Base-by-base conservation (phyloP, 352 stramenopile genomes). In the Lagenidium giganteum region DNA sequence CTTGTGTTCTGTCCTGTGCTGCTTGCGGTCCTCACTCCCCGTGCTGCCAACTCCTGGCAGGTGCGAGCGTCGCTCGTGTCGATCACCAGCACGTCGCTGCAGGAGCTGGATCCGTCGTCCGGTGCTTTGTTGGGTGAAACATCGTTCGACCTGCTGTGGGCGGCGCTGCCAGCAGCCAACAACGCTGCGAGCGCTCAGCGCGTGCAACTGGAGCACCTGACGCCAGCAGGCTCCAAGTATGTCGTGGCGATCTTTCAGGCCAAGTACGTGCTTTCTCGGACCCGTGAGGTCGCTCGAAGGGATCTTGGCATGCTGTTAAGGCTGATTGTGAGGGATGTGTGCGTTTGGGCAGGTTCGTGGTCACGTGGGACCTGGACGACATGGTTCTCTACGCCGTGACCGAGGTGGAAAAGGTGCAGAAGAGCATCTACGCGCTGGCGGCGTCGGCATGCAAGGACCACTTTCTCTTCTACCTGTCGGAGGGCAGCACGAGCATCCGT, bases 401-500 rank as follows among this genome's bases (percentile, higher is more conserved):
- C 3, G 76, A 92, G 27, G 42, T 86, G 5, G 73, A 87, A 20
- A 83, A 83, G 38, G 43, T 71, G 20, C 67, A 76, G 21, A 83
- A 84, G 59, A 59, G 66, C 22, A 73, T 87, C 38, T 61, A 52
- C 4, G 65, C 67, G 5, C 44, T 87, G 30, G 57, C 75, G 5
- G 71, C 49, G 2, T 89, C 80, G 21, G 53, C 83, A 11, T 83
- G 68, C 40, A 49, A 39, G n/a, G 57, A 79, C 32, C 61, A 64
- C 8, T 87, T 70, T 64, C 21, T 93, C 18, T 90, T 90, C 40
- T 93, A 84, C 51, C 60, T 61, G 32, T 61, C 69, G 20, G 80
- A 93, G 42, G 80, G 70, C 6, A 89, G 77, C 59, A 75, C 82
- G 35, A 90, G 67, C 53, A 75, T 93, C 37, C n/a, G n/a, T n/a